Evolutionary conservation across 495 filamentous ascomycete genomes (phyloP), one percentile per base, ranked within the genome.

Genomic region (Aspergillus homomorphus): DNA sequence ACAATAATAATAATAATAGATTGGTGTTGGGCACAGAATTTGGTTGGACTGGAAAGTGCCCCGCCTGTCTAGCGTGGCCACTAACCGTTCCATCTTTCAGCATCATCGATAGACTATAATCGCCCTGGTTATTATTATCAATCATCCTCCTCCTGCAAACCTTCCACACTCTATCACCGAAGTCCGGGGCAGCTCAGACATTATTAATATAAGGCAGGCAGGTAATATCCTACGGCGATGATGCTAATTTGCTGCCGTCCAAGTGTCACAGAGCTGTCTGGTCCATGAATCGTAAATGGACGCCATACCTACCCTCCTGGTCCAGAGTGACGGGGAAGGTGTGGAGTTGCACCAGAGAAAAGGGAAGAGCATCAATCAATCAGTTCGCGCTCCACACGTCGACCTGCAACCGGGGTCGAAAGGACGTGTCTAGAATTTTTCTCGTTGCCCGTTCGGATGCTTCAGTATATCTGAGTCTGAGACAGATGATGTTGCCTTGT

Each of bases 391-490:
- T 51, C 48, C 48, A 51, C 48, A 19, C 21, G 16, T 20, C 45
- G 50, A 50, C 44, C 24, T 22, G 44, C 23, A 42, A 42, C 43
- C 28, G 42, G 57, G 57, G 58, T 30, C 45, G 19, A 33, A n/a
- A 53, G 43, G 54, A 61, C 33, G 44, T 54, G 59, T 57, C 59
- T 51, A 62, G 59, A 62, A 61, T 61, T 48, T 57, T 51, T 60
- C 55, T 57, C 50, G 23, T 50, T 57, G 51, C 44, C 45, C 42
- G 14, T 24, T 57, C 44, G 18, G 50, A 57, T 41, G 28, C 20
- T 22, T 45, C 16, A 42, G 18, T 24, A 28, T 43, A 57, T 53
- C 59, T 61, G 59, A 62, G 59, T 48, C 59, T 61, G 59, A 62
- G 59, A 62, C 59, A 57, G 49, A 38, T 62, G 59, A 62, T 57